phyloP scores from a whole-genome alignment of 495 filamentous ascomycete species.

The Hypoxylon trugodes region DNA sequence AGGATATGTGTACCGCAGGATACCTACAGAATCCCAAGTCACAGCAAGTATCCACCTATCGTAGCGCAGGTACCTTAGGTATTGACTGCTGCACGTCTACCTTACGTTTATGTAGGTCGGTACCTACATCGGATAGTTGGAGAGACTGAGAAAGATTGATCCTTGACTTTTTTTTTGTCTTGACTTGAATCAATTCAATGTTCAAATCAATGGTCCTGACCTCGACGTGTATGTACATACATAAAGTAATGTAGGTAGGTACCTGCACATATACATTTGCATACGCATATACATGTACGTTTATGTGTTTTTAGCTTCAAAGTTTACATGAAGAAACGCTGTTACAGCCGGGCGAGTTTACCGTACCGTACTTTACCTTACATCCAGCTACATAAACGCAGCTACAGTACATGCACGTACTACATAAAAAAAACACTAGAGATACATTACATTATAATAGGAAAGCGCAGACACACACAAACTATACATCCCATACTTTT shows the following conservation, averaged over 20 bases:
- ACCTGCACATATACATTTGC: conserved; percentile 20
- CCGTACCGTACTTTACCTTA: too few species aligned
- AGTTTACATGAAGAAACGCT: too few species aligned
- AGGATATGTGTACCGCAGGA: not conserved
- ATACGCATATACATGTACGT: conserved; percentile 7
- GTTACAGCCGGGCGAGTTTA: too few species aligned
- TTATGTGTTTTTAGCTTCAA: too few species aligned
- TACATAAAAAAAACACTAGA: too few species aligned
- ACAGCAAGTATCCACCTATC: conserved; percentile 30
- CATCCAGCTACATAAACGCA: too few species aligned
- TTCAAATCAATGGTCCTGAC: not conserved
- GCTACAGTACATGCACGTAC: too few species aligned
- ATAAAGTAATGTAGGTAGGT: conserved; percentile 5
- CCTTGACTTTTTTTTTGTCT: not conserved
- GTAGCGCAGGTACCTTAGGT: conserved; percentile 35
- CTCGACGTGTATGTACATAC: conserved; percentile 10
- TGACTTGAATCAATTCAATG: not conserved
- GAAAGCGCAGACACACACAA: too few species aligned
- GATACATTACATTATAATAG: too few species aligned
- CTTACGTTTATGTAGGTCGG: conserved; percentile 26
- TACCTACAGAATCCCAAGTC: conserved; percentile 20
- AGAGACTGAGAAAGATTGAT: too few species aligned
- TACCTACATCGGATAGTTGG: too few species aligned
- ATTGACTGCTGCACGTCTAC: conserved; percentile 39
- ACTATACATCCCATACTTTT: too few species aligned